These are phyloP conservation scores for Boletus fagicola DNA, from an alignment of 768 basidiomycete genomes.

Conservation along the genomic window DNA sequence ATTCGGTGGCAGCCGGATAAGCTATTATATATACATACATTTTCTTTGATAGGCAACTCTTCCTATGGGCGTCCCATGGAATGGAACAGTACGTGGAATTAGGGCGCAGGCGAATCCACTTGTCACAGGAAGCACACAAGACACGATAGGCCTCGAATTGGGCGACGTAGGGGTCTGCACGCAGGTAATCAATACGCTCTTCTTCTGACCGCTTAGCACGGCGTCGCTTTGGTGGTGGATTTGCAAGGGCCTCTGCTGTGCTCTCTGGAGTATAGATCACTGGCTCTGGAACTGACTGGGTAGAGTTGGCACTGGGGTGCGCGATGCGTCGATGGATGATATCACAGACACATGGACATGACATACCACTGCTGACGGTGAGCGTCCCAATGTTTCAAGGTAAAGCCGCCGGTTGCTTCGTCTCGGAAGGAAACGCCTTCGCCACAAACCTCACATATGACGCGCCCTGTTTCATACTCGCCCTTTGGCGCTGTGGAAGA, in stretches of 20 bases:
- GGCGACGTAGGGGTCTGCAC: constrained; percentile 73
- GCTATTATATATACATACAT: constrained; percentile 43
- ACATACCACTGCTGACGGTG: constrained; percentile 61
- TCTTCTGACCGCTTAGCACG: constrained; percentile 77
- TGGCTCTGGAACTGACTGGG: constrained; percentile 34
- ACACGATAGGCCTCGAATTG: constrained; percentile 79
- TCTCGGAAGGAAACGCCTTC: constrained; percentile 65
- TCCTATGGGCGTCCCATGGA: constrained; percentile 83
- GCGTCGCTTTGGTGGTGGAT: constrained; percentile 59
- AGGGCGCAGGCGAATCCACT: constrained; percentile 82
- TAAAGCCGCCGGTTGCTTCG: constrained; percentile 59
- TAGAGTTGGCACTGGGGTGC: constrained; percentile 29
- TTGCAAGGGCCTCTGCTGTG: constrained; percentile 40
- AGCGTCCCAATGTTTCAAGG: constrained; percentile 66
- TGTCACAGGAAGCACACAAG: constrained; percentile 76
- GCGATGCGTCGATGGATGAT: constrained; percentile 8
- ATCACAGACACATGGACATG: constrained; percentile 2
- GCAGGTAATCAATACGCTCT: constrained; percentile 67
- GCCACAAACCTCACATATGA: constrained; percentile 65
- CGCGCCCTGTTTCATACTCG: constrained; percentile 66
- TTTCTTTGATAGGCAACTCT: constrained; percentile 79
- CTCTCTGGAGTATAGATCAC: constrained; percentile 45
- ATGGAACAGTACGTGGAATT: constrained; percentile 89
- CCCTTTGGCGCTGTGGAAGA: constrained; percentile 30
- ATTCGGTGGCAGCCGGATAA: constrained; percentile 6